Percentiles rank a stretch among this genome's conserved stretches.
phyloP scores from a whole-genome alignment of 2,329 filamentous ascomycete genomes.

The Mollisia scopiformis region DNA sequence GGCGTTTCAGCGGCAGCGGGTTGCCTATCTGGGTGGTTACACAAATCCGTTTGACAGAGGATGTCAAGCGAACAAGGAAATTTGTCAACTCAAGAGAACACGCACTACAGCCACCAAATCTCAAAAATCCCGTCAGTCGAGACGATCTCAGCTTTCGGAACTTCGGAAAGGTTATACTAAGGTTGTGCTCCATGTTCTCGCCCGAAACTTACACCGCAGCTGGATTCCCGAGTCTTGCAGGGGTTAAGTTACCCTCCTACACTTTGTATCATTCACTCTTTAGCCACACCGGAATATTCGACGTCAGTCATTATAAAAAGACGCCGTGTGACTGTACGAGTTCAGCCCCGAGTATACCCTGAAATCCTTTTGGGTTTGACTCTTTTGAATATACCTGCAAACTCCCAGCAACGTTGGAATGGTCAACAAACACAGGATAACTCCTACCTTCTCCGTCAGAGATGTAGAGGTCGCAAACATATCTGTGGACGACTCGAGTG shows the following conservation, averaged over 20 bases:
- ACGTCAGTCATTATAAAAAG: not conserved
- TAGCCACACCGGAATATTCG: not conserved
- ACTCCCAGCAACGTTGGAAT: not conserved
- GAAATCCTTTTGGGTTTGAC: no score
- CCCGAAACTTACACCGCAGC: not conserved
- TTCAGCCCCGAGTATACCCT: no score
- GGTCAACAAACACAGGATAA: not conserved
- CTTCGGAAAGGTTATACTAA: not conserved
- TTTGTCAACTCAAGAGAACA: not conserved
- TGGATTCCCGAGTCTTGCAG: not conserved
- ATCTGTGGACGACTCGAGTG: not conserved
- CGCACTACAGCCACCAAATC: not conserved
- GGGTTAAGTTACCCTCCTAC: not conserved
- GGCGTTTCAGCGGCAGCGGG: not conserved
- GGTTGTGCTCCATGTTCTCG: not conserved
- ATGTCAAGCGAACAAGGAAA: not conserved
- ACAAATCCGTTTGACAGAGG: not conserved
- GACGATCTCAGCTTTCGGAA: not conserved
- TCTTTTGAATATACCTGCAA: not conserved
- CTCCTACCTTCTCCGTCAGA: not conserved
- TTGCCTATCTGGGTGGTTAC: not conserved
- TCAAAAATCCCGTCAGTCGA: not conserved
- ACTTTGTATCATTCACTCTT: not conserved
- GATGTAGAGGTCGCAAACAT: not conserved
- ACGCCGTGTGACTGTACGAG: not conserved